Base-by-base conservation (phyloP, 257 asterid genomes). In the Gentiana dahurica region DNA sequence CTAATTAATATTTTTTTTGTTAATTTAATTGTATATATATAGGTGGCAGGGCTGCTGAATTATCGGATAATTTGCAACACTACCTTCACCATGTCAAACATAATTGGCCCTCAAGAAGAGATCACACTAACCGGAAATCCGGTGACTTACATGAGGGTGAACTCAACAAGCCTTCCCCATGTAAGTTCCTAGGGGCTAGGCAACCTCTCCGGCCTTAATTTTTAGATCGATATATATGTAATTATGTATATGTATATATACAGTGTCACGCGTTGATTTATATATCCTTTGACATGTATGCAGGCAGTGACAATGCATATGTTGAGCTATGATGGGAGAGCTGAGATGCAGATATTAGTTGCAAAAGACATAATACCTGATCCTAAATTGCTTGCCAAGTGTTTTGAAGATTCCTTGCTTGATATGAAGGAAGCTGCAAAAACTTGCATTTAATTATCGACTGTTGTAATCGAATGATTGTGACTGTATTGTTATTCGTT, bases 241-340 rank as follows among this genome's bases (percentile, higher is more conserved):
- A 15, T 15, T 15, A 15, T 15, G 24, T 15, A 15, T 15, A 15
- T 24, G 24, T 24, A 24, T 24, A 24, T 24, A 24, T 24, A 24
- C 24, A 24, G 24, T 24, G 24, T 24, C 24, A 24, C 24, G 1
- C 24, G 24, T 24, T 24, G 24, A 24, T 24, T 24, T 24, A 24
- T 24, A 24, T 24, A 24, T 24, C 24, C 24, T 24, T 24, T 24
- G 24, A 24, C 24, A 24, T 24, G 24, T 7, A 41, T 65, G 68
- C 79, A 87, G 93, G 93, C 90, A 7, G 61, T 85, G 45, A 84
- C 79, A 15, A 75, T 87, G 90, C 87, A 85, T 48, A 88, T 85
- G 97, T 53, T 88, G 79, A 88, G 95, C 62, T 88, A 83, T 50
- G 94, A 81, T 47, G 91, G 90, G 24, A 56, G 52, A 48, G 91